phyloP scores from a whole-genome alignment of 177 flowering plant species.

The Vitis hybrid region DNA sequence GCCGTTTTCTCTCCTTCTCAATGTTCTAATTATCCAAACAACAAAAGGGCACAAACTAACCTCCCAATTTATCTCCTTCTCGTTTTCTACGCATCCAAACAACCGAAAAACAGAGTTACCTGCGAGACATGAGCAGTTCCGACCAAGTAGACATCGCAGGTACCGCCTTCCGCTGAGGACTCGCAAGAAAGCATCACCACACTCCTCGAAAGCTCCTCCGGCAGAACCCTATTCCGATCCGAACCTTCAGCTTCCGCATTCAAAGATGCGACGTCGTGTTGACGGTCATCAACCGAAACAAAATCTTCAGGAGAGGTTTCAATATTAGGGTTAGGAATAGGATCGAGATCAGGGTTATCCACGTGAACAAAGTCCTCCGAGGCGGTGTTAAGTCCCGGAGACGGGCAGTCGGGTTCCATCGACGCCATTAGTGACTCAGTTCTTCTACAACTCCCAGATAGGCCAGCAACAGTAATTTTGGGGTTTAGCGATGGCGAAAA shows the following conservation, averaged over 20 bases:
- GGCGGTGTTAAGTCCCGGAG: slow-evolving; percentile 5
- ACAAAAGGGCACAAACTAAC: too few species aligned
- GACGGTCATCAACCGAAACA: slow-evolving; percentile 17
- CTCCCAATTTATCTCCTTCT: not conserved
- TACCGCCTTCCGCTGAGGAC: slow-evolving; percentile 60
- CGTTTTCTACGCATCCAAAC: not conserved
- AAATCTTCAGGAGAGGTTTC: slow-evolving; percentile 18
- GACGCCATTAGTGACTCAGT: not conserved
- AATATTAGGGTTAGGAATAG: slow-evolving; percentile 12
- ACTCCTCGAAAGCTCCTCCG: slow-evolving; percentile 41
- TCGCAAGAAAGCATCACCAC: slow-evolving; percentile 61
- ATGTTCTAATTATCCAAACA: too few species aligned
- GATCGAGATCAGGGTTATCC: slow-evolving; percentile 14
- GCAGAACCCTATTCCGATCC: slow-evolving; percentile 18
- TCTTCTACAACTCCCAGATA: not conserved
- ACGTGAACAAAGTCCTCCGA: slow-evolving; percentile 43
- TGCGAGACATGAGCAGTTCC: slow-evolving; percentile 92
- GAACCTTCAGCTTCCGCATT: slow-evolving; percentile 10
- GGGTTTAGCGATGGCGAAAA: not conserved
- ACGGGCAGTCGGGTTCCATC: slow-evolving; percentile 14
- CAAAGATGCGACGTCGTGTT: slow-evolving; percentile 1
- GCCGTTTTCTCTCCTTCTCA: too few species aligned
- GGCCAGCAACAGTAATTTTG: not conserved
- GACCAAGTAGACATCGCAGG: slow-evolving; percentile 71
- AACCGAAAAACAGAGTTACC: slow-evolving; percentile 32